phyloP scores from a whole-genome alignment of 1,284 basidiomycete genomes.

The Apiotrichum domesticum region DNA sequence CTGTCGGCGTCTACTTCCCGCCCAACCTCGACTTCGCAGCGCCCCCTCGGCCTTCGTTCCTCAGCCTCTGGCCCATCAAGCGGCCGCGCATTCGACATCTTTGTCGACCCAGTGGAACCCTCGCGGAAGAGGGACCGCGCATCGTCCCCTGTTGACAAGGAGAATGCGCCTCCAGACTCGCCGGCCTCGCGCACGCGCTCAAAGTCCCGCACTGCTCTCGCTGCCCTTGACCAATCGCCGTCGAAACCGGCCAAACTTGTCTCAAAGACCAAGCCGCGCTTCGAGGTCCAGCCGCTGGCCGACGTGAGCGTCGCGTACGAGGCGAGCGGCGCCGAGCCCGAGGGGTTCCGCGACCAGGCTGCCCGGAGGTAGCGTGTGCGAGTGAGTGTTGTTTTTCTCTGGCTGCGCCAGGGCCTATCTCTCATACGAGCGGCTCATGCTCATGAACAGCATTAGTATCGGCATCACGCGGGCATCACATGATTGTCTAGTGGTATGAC shows the following conservation, averaged over 20 bases:
- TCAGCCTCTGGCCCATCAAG: background rate
- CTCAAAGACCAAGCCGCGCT: background rate
- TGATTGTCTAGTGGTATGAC: no score
- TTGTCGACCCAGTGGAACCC: background rate
- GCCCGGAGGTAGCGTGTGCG: background rate
- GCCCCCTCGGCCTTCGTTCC: background rate
- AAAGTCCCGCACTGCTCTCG: background rate
- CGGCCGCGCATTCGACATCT: constrained; percentile 7
- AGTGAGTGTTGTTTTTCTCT: background rate
- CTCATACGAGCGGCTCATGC: background rate
- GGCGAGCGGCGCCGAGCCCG: constrained; percentile 32
- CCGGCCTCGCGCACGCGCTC: constrained; percentile 21
- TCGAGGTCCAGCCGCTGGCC: constrained; percentile 20
- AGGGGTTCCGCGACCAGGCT: constrained; percentile 23
- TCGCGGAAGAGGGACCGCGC: background rate
- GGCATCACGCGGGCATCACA: background rate
- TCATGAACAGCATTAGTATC: background rate
- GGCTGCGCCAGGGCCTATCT: background rate
- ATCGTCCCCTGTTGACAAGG: constrained; percentile 18
- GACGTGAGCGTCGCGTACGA: constrained; percentile 45
- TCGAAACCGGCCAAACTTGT: background rate
- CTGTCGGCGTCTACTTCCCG: no score
- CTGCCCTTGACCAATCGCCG: background rate
- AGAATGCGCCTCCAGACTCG: constrained; percentile 25
- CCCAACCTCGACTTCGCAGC: no score